phyloP scores from a whole-genome alignment of 495 filamentous ascomycete genomes.

The Penicillium coffeae region DNA sequence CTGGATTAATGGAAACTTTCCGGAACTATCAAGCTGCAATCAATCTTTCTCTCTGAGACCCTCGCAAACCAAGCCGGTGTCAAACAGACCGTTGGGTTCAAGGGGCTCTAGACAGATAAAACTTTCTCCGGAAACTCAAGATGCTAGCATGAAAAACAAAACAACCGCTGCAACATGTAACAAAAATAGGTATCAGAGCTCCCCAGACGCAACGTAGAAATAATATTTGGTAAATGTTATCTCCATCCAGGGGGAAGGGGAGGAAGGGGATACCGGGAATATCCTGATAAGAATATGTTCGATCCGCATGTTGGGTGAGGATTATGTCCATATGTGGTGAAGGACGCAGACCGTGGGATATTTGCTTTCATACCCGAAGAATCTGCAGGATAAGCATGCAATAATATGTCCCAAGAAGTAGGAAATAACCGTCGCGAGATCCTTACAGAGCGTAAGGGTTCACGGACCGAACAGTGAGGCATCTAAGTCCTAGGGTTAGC shows the following conservation, averaged over 20 bases:
- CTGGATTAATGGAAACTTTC: slow-evolving; percentile 23
- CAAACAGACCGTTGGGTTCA: not conserved
- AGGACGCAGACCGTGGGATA: slow-evolving; percentile 6
- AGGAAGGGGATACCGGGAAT: slow-evolving; percentile 9
- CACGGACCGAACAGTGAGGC: slow-evolving; percentile 93
- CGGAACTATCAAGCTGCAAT: slow-evolving; percentile 20
- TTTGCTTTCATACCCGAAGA: slow-evolving; percentile 14
- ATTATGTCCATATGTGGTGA: slow-evolving; percentile 23
- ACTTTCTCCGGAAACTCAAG: slow-evolving; percentile 15
- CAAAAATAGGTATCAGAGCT: slow-evolving; percentile 24
- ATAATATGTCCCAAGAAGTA: slow-evolving; percentile 27
- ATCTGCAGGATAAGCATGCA: slow-evolving; percentile 28
- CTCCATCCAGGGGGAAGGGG: slow-evolving; percentile 2
- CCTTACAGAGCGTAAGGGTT: slow-evolving; percentile 88
- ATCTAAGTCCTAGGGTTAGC: slow-evolving; percentile 56
- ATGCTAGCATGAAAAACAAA: slow-evolving; percentile 12
- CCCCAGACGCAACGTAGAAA: slow-evolving; percentile 16
- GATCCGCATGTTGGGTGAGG: slow-evolving; percentile 20
- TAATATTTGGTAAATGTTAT: slow-evolving; percentile 3
- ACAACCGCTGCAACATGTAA: slow-evolving; percentile 26
- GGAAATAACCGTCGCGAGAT: slow-evolving; percentile 7
- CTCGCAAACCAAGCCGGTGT: not conserved
- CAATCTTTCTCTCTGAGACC: slow-evolving; percentile 13
- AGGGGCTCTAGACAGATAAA: too few relatives aligned
- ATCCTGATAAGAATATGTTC: slow-evolving; percentile 27